These are phyloP conservation scores for Acrocalymma vagum DNA, from an alignment of 2,329 filamentous ascomycete species.

Conservation along the genomic window DNA sequence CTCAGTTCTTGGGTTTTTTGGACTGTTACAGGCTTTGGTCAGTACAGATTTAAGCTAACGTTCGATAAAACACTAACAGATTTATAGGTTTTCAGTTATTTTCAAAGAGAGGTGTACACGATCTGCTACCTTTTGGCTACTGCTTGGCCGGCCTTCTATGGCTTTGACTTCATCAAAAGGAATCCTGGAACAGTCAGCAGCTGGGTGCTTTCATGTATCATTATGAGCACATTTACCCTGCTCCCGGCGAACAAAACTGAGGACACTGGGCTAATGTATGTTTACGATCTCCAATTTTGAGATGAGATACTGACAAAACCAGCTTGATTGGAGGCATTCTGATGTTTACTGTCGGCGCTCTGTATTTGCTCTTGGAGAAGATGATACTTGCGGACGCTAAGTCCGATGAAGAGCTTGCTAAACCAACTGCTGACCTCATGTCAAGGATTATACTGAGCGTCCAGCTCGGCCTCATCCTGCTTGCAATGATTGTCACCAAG, in stretches of 20 bases:
- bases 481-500: slow-evolving; percentile 86
- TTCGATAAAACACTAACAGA: neutral
- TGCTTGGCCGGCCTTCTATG: slow-evolving; percentile 81
- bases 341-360: slow-evolving; percentile 78
- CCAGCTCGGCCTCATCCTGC: slow-evolving; percentile 77
- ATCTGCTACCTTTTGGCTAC: slow-evolving; percentile 78
- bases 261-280: slow-evolving; percentile 76
- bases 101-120: slow-evolving; percentile 87
- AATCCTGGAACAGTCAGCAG: slow-evolving; percentile 71
- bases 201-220: slow-evolving; percentile 79
- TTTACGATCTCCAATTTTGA: neutral
- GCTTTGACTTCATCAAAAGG: slow-evolving; percentile 72
- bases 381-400: slow-evolving; percentile 57
- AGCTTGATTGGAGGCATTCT: slow-evolving; percentile 78
- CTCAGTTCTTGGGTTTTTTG: slow-evolving; percentile 73
- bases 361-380: slow-evolving; percentile 85
- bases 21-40: slow-evolving; percentile 77
- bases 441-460: slow-evolving; percentile 70
- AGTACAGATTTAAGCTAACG: slow-evolving; percentile 15
- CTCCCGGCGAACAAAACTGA: slow-evolving; percentile 88
- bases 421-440: slow-evolving; percentile 51
- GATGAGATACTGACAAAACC: slow-evolving; percentile 11
- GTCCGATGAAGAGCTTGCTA: slow-evolving; percentile 37
- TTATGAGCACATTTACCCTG: slow-evolving; percentile 92
- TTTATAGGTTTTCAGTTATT: slow-evolving; percentile 84